Percentiles rank a stretch among this genome's conserved stretches.
phyloP scores from a whole-genome alignment of 2,329 filamentous ascomycete genomes.

The Trichothecium roseum region DNA sequence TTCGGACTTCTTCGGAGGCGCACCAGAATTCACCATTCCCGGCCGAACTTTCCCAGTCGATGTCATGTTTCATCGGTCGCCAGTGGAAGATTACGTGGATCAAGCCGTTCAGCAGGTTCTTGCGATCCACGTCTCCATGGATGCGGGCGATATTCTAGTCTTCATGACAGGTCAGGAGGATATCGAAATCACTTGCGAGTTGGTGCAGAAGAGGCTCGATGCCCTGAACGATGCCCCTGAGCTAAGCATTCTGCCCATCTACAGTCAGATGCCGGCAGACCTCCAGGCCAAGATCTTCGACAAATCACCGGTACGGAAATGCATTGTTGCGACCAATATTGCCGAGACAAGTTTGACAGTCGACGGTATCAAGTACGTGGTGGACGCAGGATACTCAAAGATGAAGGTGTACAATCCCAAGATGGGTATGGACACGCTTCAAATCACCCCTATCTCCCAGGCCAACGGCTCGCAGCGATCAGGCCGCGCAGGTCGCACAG shows the following conservation, averaged over 20 bases:
- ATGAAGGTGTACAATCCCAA: constrained; percentile 97
- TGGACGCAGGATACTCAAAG: constrained; percentile 92
- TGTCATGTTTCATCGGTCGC: constrained; percentile 87
- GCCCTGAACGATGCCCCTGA: constrained; percentile 91
- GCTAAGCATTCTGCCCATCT: constrained; percentile 89
- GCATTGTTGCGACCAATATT: constrained; percentile 97
- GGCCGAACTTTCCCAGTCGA: constrained; percentile 96
- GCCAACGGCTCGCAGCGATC: constrained; percentile 91
- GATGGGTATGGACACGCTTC: constrained; percentile 98
- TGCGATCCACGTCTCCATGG: constrained; percentile 92
- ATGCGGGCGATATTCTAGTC: constrained; percentile 83
- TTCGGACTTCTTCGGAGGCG: constrained; percentile 89
- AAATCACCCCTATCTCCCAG: constrained; percentile 95
- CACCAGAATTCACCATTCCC: constrained; percentile 92
- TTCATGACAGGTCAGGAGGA: constrained; percentile 99
- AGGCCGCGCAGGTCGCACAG: constrained; percentile 86
- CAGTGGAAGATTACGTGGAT: constrained; percentile 96
- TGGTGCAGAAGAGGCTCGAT: constrained; percentile 78
- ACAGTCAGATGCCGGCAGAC: constrained; percentile 99
- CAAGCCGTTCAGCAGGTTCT: constrained; percentile 93
- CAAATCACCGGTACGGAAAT: constrained; percentile 81
- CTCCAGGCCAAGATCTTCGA: constrained; percentile 98
- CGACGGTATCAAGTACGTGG: constrained; percentile 98
- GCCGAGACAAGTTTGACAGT: constrained; percentile 96
- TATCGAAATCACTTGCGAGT: constrained; percentile 91